These are phyloP conservation scores for Picea glauca DNA, from an alignment of 75 land plant species.

Conservation along the genomic window DNA sequence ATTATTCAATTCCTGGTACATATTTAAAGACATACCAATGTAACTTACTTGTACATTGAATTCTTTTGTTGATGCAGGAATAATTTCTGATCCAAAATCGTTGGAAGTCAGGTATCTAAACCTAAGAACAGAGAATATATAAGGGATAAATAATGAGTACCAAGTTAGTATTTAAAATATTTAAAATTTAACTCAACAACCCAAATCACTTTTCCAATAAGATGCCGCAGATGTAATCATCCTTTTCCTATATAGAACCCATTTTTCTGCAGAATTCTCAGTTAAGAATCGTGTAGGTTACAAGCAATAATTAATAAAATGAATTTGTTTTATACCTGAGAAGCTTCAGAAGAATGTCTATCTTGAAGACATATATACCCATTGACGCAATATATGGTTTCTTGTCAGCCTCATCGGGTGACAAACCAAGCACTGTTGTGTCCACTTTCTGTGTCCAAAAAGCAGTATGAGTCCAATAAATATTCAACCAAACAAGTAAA, in stretches of 20 bases:
- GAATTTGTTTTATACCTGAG: conserved; percentile 26
- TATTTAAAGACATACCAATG: neutral
- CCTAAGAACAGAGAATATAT: conserved; percentile 13
- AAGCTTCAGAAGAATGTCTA: conserved; percentile 37
- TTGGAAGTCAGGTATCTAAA: conserved; percentile 77
- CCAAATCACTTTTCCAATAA: neutral
- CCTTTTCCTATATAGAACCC: neutral
- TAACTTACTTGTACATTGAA: conserved; percentile 55
- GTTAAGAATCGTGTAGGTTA: neutral
- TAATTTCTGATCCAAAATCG: conserved; percentile 88
- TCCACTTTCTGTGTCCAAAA: conserved; percentile 62
- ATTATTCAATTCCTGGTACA: too few species aligned
- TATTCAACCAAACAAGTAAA: too few species aligned
- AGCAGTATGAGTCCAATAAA: too few species aligned
- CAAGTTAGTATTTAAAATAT: neutral
- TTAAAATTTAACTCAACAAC: neutral
- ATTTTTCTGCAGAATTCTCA: neutral
- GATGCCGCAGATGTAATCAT: neutral
- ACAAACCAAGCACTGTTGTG: conserved; percentile 42
- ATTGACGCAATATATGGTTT: conserved; percentile 54
- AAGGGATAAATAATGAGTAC: neutral
- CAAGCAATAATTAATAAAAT: neutral
- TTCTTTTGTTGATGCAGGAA: conserved; percentile 70
- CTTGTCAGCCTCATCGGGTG: conserved; percentile 35
- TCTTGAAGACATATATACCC: conserved; percentile 52